phyloP scores from a whole-genome alignment of 345 rosid genomes.

The Fremontodendron californicum region DNA sequence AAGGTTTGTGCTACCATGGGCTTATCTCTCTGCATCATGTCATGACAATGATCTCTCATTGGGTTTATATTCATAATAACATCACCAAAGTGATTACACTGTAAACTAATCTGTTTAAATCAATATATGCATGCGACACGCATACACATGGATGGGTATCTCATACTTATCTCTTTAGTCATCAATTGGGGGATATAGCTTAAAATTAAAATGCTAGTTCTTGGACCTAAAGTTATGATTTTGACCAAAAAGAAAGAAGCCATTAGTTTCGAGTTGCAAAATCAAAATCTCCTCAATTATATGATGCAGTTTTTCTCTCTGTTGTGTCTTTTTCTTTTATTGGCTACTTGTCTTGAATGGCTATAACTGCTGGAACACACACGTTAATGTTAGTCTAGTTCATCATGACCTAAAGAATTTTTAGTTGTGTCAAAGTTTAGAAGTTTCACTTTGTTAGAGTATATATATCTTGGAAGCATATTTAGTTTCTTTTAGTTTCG shows the following conservation, averaged over 20 bases:
- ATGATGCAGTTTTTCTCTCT: not conserved
- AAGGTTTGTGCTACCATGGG: conserved; percentile 37
- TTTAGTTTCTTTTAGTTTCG: not conserved
- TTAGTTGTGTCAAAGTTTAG: not conserved
- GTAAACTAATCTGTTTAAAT: not conserved
- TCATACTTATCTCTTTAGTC: not conserved
- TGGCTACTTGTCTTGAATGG: not conserved
- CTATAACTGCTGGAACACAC: not conserved
- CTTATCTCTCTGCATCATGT: not conserved
- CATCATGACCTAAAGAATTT: not conserved
- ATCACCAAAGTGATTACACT: conserved; percentile 1
- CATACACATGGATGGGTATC: not conserved
- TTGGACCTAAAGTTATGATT: not conserved
- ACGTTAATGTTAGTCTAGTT: not conserved
- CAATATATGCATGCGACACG: not conserved
- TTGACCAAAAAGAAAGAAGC: not conserved
- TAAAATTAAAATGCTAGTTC: conserved; percentile 2
- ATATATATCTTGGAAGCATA: not conserved
- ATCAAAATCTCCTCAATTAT: not conserved
- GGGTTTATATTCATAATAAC: conserved; percentile 18
- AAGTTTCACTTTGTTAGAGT: not conserved
- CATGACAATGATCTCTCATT: not conserved
- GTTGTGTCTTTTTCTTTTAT: not conserved
- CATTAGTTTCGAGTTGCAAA: not conserved
- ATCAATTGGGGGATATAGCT: not conserved